These are phyloP conservation scores for Rusavskia elegans DNA, from an alignment of 495 filamentous ascomycete species.

Conservation along the genomic window DNA sequence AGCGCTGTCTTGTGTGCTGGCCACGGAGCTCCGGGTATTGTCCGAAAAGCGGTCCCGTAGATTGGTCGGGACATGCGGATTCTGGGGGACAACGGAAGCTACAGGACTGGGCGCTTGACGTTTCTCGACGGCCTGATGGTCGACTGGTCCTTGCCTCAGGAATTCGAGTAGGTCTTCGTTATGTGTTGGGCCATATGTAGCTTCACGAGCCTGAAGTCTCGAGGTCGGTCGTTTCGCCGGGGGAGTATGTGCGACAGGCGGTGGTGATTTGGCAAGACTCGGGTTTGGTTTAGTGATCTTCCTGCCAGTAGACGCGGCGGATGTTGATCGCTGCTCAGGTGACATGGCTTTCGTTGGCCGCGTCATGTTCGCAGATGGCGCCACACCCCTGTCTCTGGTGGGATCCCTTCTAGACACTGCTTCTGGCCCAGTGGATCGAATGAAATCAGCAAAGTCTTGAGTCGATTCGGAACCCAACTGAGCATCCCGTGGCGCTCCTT, in stretches of 20 bases:
- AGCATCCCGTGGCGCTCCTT: slow-evolving; percentile 34
- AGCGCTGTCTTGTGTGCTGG: slow-evolving; percentile 29
- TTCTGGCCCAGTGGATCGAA: slow-evolving; percentile 63
- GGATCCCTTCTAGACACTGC: slow-evolving; percentile 13
- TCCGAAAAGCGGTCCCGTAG: not conserved
- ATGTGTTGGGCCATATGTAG: slow-evolving; percentile 35
- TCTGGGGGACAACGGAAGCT: not conserved
- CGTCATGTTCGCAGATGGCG: not conserved
- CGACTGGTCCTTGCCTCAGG: slow-evolving; percentile 67
- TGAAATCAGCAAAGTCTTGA: slow-evolving; percentile 71
- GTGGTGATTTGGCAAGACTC: slow-evolving; percentile 1
- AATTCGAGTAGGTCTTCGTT: slow-evolving; percentile 83
- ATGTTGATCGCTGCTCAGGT: not conserved
- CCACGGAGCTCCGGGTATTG: slow-evolving; percentile 20
- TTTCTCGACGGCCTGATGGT: slow-evolving; percentile 25
- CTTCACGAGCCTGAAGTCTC: slow-evolving; percentile 54
- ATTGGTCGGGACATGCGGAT: not conserved
- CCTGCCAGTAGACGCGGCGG: not conserved
- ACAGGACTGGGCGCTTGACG: slow-evolving; percentile 12
- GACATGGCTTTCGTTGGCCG: not conserved
- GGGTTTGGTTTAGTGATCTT: slow-evolving; percentile 11
- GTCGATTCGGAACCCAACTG: slow-evolving; percentile 38
- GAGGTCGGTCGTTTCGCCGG: slow-evolving; percentile 12
- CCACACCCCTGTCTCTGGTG: not conserved
- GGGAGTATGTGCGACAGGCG: not conserved